Evolutionary conservation across 2,329 filamentous ascomycete genomes (phyloP).

Genomic region (Fusarium anthophilum): DNA sequence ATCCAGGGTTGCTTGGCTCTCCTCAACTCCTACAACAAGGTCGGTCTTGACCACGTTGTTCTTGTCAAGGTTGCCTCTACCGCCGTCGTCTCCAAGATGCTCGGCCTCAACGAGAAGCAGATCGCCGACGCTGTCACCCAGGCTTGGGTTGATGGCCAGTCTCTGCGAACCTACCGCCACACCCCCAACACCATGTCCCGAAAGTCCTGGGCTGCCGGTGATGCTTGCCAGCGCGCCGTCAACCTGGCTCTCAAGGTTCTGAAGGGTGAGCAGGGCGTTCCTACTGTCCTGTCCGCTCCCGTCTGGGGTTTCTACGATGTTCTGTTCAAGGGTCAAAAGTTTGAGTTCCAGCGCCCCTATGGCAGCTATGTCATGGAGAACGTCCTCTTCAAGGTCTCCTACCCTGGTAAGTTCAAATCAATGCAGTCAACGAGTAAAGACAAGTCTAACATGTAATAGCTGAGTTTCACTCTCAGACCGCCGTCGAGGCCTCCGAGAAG

Average conservation of each 20-base stretch:
- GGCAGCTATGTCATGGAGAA: slow-evolving; percentile 99
- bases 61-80: slow-evolving; percentile 97
- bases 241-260: slow-evolving; percentile 91
- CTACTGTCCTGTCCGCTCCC: slow-evolving; percentile 90
- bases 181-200: slow-evolving; percentile 99
- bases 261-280: slow-evolving; percentile 89
- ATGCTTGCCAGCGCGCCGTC: slow-evolving; percentile 95
- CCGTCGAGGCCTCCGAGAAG: slow-evolving; percentile 92
- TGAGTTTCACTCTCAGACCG: slow-evolving; percentile 98
- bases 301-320: slow-evolving; percentile 99
- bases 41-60: slow-evolving; percentile 96
- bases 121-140: slow-evolving; percentile 96
- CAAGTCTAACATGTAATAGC: slow-evolving; percentile 55
- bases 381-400: slow-evolving; percentile 99
- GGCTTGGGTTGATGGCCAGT: slow-evolving; percentile 97
- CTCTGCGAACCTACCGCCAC: slow-evolving; percentile 95
- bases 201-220: slow-evolving; percentile 98
- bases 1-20: slow-evolving; percentile 97
- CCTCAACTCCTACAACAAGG: slow-evolving; percentile 99
- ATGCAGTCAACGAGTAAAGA: background rate
- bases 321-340: slow-evolving; percentile 94
- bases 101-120: slow-evolving; percentile 88
- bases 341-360: slow-evolving; percentile 95
- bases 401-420: slow-evolving; percentile 73
- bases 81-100: slow-evolving; percentile 93